Percentiles rank a stretch among this genome's conserved stretches.
phyloP scores from a whole-genome alignment of 768 basidiomycete genomes.

The Boletales sp. region DNA sequence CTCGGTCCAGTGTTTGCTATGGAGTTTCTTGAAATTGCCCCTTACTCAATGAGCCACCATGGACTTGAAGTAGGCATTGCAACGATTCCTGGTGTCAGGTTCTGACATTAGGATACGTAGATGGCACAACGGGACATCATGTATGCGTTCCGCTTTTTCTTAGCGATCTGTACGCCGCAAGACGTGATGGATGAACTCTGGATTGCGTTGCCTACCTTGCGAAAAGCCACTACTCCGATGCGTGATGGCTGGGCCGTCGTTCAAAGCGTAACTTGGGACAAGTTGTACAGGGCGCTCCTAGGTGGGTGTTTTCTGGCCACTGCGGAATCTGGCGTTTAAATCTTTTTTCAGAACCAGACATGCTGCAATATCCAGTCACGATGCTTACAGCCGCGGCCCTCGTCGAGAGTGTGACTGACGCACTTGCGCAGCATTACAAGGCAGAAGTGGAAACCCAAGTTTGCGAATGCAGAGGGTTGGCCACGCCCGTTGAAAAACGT shows the following conservation, averaged over 20 bases:
- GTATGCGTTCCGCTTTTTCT: slow-evolving; percentile 40
- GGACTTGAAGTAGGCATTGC: slow-evolving; percentile 49
- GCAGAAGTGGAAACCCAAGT: slow-evolving; percentile 18
- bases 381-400: slow-evolving; percentile 53
- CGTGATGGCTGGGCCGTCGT: slow-evolving; percentile 45
- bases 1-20: slow-evolving; percentile 47
- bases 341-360: slow-evolving; percentile 43
- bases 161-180: slow-evolving; percentile 52
- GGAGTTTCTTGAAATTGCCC: slow-evolving; percentile 51
- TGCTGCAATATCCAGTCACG: slow-evolving; percentile 50
- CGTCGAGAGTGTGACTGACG: slow-evolving; percentile 39
- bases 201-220: slow-evolving; percentile 51
- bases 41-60: slow-evolving; percentile 40
- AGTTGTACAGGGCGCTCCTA: slow-evolving; percentile 44
- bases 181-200: slow-evolving; percentile 56
- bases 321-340: background rate
- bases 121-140: slow-evolving; percentile 56
- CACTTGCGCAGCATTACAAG: slow-evolving; percentile 37
- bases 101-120: slow-evolving; percentile 27
- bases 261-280: slow-evolving; percentile 47
- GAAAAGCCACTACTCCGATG: slow-evolving; percentile 31
- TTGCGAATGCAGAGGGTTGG: slow-evolving; percentile 4
- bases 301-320: slow-evolving; percentile 12
- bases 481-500: background rate
- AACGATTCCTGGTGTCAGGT: too few species aligned